A percentile compares a stretch with the other conserved stretches of the same genome.
Evolutionary conservation across 352 stramenopile genomes (phyloP).

Genomic region (Phytopythium sindhum): DNA sequence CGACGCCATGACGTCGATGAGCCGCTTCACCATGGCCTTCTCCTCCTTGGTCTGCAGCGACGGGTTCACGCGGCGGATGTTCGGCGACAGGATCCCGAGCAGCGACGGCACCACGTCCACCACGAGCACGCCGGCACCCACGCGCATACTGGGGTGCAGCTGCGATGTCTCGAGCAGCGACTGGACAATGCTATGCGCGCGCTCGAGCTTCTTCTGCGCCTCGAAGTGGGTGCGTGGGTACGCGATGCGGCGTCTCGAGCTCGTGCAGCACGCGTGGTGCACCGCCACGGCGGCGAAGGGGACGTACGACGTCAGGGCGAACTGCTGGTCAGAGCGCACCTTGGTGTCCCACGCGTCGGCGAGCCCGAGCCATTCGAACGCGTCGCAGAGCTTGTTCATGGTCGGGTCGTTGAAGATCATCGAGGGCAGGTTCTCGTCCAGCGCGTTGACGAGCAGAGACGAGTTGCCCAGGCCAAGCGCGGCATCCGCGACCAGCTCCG

Average conservation of each 20-base stretch:
- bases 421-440: conserved; percentile 88
- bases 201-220: conserved; percentile 49
- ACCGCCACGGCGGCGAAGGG: conserved; percentile 70
- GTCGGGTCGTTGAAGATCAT: conserved; percentile 90
- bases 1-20: conserved; percentile 78
- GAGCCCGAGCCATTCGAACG: conserved; percentile 83
- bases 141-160: conserved; percentile 52
- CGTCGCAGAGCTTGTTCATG: conserved; percentile 76
- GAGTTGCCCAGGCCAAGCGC: conserved; percentile 75
- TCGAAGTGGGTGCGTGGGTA: conserved; percentile 70
- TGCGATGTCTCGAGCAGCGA: conserved; percentile 61
- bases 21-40: conserved; percentile 54
- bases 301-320: conserved; percentile 60
- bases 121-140: conserved; percentile 53
- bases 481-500: conserved; percentile 66
- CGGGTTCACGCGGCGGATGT: conserved; percentile 54
- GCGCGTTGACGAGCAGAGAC: conserved; percentile 70
- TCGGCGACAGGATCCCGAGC: conserved; percentile 56
- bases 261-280: conserved; percentile 69
- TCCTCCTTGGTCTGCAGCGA: conserved; percentile 63
- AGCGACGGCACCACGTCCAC: conserved; percentile 80
- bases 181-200: conserved; percentile 61
- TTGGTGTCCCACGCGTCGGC: conserved; percentile 67
- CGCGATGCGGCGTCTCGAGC: conserved; percentile 61
- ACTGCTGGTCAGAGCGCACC: conserved; percentile 69